A percentile compares a stretch with the other conserved stretches of the same genome.
These are phyloP conservation scores for Hibiscus trionum DNA, from an alignment of 345 rosid species.

Conservation along the genomic window DNA sequence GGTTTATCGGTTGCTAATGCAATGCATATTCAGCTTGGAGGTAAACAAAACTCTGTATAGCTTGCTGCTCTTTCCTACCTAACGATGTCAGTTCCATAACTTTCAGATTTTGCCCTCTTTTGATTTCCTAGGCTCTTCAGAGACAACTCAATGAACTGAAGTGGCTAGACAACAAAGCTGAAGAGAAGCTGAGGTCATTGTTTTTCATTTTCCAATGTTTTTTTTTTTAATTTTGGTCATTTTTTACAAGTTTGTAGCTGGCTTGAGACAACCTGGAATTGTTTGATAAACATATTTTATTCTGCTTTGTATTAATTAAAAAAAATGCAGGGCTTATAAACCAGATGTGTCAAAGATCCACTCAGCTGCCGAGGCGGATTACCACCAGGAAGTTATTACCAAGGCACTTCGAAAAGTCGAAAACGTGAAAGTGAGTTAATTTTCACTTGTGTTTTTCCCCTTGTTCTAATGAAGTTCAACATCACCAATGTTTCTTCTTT, in stretches of 20 bases:
- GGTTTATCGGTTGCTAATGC: not conserved
- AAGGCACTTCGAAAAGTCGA: constrained; percentile 16
- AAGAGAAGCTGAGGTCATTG: constrained; percentile 21
- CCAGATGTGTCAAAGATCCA: constrained; percentile 10
- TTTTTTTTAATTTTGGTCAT: not conserved
- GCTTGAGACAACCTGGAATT: not conserved
- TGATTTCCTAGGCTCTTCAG: constrained; percentile 19
- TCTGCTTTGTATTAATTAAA: too few relatives aligned
- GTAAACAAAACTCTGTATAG: constrained; percentile 11
- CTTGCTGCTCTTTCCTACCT: not conserved
- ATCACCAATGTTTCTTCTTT: too few relatives aligned
- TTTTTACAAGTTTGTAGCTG: not conserved
- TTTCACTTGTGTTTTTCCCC: not conserved
- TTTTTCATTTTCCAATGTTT: not conserved
- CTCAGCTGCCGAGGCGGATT: constrained; percentile 11
- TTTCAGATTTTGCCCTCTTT: not conserved
- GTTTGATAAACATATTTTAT: not conserved
- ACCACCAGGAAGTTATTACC: not conserved
- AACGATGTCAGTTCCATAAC: not conserved
- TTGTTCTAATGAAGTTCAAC: too few relatives aligned
- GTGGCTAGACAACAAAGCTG: not conserved
- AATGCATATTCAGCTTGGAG: constrained; percentile 18
- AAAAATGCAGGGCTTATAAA: constrained; percentile 16
- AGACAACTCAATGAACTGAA: constrained; percentile 14
- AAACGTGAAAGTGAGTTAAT: constrained; percentile 18